Evolutionary conservation across 2,329 filamentous ascomycete genomes (phyloP).

Genomic region (Cucurbitaria berberidis): DNA sequence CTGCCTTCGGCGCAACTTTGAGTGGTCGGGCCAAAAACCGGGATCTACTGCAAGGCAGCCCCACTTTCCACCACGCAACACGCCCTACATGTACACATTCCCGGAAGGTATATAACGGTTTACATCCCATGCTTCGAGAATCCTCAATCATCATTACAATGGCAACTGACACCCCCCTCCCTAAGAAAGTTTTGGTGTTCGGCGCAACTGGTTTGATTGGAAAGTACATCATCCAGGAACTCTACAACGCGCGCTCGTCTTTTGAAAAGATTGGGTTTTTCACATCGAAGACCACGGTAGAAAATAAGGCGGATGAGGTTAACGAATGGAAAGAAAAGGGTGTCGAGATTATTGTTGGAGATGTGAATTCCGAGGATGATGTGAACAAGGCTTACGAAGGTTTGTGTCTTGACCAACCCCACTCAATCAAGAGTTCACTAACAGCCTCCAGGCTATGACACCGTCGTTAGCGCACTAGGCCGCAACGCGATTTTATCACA

Average conservation of each 20-base stretch:
- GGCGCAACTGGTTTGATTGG: conserved; percentile 62
- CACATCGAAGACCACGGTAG: conserved; percentile 61
- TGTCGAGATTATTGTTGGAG: conserved; percentile 62
- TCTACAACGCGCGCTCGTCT: conserved; percentile 53
- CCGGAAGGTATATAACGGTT: not conserved
- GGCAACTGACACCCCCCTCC: conserved; percentile 10
- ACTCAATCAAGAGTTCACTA: not conserved
- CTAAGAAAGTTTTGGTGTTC: conserved; percentile 58
- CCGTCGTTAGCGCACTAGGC: conserved; percentile 69
- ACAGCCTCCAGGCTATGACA: conserved; percentile 60
- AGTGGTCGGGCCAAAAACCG: not conserved
- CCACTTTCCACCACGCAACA: not conserved
- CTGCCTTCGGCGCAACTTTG: not conserved
- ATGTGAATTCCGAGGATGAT: conserved; percentile 59
- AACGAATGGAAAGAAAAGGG: conserved; percentile 55
- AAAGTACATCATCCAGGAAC: conserved; percentile 57
- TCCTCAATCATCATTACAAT: conserved; percentile 1
- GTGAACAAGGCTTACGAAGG: conserved; percentile 63
- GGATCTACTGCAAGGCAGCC: not conserved
- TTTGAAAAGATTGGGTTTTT: conserved; percentile 62
- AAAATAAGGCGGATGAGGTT: conserved; percentile 58
- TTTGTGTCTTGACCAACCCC: conserved; percentile 20
- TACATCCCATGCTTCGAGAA: not conserved
- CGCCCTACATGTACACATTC: not conserved
- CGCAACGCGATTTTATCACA: conserved; percentile 67